Evolutionary conservation across 2,329 filamentous ascomycete genomes (phyloP).

Genomic region (Pseudogymnoascus verrucosus): DNA sequence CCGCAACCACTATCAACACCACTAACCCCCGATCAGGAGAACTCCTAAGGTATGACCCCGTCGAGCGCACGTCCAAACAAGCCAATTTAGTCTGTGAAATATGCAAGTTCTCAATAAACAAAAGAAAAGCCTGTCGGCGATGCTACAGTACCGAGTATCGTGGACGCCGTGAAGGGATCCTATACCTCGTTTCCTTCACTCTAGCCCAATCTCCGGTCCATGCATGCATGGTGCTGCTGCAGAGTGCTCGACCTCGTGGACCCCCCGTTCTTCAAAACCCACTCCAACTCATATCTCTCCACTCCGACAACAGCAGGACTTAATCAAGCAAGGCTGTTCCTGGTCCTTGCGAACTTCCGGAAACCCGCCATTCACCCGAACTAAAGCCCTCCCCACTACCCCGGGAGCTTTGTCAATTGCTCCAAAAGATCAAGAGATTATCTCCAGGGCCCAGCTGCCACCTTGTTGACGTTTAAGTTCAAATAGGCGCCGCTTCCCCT

Average conservation of each 20-base stretch:
- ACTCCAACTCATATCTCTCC: not conserved
- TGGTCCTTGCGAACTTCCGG: not conserved
- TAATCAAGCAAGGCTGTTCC: constrained; percentile 4
- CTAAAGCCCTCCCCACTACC: not conserved
- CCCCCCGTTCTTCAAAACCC: not conserved
- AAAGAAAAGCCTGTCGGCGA: not conserved
- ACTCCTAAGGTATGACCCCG: not conserved
- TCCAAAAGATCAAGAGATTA: not conserved
- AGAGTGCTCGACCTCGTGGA: not conserved
- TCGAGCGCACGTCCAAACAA: not conserved
- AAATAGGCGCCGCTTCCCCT: constrained; percentile 3
- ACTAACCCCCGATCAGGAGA: not conserved
- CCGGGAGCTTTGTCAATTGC: constrained; percentile 1
- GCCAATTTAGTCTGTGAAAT: not conserved
- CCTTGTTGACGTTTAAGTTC: constrained; percentile 4
- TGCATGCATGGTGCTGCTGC: not conserved
- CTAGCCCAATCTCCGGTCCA: not conserved
- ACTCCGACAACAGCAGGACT: not conserved
- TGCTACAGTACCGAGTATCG: not conserved
- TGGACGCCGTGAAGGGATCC: not conserved
- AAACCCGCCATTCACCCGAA: not conserved
- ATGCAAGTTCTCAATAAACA: constrained; percentile 7
- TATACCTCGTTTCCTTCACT: not conserved
- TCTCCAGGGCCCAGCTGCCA: not conserved
- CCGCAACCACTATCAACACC: not conserved